These are phyloP conservation scores for Eimeria necatrix DNA, from an alignment of 169 alveolate species.

Conservation along the genomic window DNA sequence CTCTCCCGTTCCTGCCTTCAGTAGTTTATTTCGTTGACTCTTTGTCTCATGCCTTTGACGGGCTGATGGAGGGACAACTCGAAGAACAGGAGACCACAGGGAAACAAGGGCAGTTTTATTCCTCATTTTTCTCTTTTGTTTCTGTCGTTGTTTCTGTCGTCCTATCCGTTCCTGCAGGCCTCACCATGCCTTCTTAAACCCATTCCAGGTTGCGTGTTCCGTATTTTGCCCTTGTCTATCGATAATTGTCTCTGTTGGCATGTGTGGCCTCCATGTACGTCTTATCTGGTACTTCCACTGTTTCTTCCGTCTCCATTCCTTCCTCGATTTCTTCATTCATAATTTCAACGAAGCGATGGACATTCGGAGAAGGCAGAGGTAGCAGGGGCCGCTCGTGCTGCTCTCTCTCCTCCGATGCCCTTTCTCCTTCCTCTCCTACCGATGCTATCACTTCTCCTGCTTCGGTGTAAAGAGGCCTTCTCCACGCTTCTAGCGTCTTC, in stretches of 20 bases:
- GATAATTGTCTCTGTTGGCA: background rate
- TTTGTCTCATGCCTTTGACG: too few species aligned
- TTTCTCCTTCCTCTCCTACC: constrained; percentile 24
- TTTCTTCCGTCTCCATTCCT: constrained; percentile 3
- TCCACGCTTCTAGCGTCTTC: constrained; percentile 15
- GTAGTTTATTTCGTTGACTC: too few species aligned
- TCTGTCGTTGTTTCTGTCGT: too few species aligned
- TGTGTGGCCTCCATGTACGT: background rate
- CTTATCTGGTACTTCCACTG: background rate
- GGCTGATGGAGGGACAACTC: too few species aligned
- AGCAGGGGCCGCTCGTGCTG: constrained; percentile 19
- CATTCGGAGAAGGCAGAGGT: constrained; percentile 44
- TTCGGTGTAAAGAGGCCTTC: background rate
- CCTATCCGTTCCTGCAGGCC: too few species aligned
- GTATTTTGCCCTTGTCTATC: background rate
- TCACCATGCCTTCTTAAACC: too few species aligned
- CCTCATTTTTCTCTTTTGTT: too few species aligned
- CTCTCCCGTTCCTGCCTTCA: too few species aligned
- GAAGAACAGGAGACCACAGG: too few species aligned
- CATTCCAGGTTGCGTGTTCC: background rate
- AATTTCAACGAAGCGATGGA: background rate
- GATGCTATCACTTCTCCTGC: background rate
- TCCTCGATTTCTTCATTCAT: constrained; percentile 9
- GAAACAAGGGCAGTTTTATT: too few species aligned
- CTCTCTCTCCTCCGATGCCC: constrained; percentile 11